Evolutionary conservation across 805 yeast species (phyloP), one percentile per base, ranked within the genome.

Genomic region (Candida sanyiensis): DNA sequence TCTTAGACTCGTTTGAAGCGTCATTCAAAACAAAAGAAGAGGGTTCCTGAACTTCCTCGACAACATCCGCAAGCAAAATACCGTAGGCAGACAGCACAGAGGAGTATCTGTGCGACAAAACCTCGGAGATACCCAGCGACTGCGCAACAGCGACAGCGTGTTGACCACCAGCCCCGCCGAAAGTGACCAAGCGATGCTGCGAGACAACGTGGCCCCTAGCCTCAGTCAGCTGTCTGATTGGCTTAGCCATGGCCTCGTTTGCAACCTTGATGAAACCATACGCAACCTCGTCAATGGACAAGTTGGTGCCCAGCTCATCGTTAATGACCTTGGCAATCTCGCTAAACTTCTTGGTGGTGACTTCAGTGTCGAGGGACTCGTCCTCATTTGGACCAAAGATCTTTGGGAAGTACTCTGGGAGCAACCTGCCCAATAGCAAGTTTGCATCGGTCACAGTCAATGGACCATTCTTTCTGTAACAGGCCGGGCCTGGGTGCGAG

Each of bases 101-200:
- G 3, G 95, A 84, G 57, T 83, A 83, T 56, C 81, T 73, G 61
- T 87, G 95, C 19, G 83, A 79, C 24, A 85, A 59, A 7, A 87
- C 83, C 21, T 76, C 73, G 10, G 66, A 57, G 34, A 87, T 82
- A 7, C 88, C 88, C 44, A 87, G 66, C 19, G 73, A 69, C 41
- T 74, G 69, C 1, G 95, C 95, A 25, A 87, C 78, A 8, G 83
- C 78, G 35, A 75, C 78, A 3, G 93, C 89, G 59, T 84, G 89
- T 61, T 87, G 96, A 7, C 96, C 96, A 38, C 96, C 96, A 19
- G 95, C 95, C 35, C 96, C 96, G 33, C 96, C 96, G 62, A 87
- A 87, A 3, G 90, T 73, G 2, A 88, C 94, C 43, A 87, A 62
- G 42, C 81, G 64, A 57, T 87, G 95, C 9, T 72, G 64, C 8